Base-by-base conservation (phyloP, 257 asterid species). In the Galeopsis tetrahit region DNA sequence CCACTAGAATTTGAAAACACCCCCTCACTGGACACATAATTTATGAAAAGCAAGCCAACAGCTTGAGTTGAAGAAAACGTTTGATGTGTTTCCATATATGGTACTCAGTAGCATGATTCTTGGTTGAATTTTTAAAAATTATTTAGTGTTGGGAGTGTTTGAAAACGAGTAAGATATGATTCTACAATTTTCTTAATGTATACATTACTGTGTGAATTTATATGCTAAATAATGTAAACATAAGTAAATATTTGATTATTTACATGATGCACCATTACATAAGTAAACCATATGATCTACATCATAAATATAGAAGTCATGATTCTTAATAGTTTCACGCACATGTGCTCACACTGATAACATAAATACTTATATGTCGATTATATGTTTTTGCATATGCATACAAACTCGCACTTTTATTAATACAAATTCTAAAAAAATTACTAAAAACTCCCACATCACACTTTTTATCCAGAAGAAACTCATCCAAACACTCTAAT, bases 1-100 rank as follows among this genome's bases (percentile, higher is more conserved):
- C 28, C 28, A 21, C 28, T 21, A 21, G 28, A 21, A 21, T 21
- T 21, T 21, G 28, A 21, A 21, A 21, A 21, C 28, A 21, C 28
- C 28, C 28, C 28, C 28, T 59, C 36, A 43, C n/a, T 15, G 34
- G 59, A 10, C 2, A 15, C 33, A 8, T 14, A 68, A 49, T 35
- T 15, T 68, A 52, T 38, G 21, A 21, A 36, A 68, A 69, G 58
- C 14, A 69, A 15, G 58, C 46, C 14, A 72, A 60, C 51, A 17
- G 31, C 42, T 3, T n/a, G 32, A 33, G 4, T 48, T 48, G 40
- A 6, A 71, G 53, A 43, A 32, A 14, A 46, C 33, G 10, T 60
- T n/a, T 33, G 62, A 44, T 61, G 53, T 58, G 48, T 60, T 44
- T 21, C 33, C 60, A 43, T 5, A 49, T n/a, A 11, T 53, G 73